A percentile compares a stretch with the other conserved stretches of the same genome.
Conservation (phyloP, 2,329 filamentous ascomycete species). For the Claviceps cyperi region DNA sequence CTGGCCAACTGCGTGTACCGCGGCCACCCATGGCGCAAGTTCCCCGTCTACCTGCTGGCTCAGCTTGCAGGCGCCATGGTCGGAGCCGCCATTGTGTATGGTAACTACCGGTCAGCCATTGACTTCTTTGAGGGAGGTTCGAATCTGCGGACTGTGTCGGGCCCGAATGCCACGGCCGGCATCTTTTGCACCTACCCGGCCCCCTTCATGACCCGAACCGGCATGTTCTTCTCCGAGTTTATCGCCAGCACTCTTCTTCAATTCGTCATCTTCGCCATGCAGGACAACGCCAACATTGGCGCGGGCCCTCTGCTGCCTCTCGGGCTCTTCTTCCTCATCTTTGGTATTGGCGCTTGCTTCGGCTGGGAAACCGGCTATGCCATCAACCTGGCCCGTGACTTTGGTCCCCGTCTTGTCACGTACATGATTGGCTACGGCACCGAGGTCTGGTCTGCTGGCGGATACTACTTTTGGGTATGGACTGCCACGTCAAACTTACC, state of each 20-base stretch:
- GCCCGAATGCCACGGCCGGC: slow-evolving; percentile 46
- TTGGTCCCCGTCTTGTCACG: slow-evolving; percentile 51
- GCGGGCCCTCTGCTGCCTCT: slow-evolving; percentile 43
- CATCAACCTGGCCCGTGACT: slow-evolving; percentile 60
- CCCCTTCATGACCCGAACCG: slow-evolving; percentile 48
- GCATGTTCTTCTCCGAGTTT: slow-evolving; percentile 60
- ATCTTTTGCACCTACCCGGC: slow-evolving; percentile 64
- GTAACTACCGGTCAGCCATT: slow-evolving; percentile 50
- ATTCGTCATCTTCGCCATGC: slow-evolving; percentile 58
- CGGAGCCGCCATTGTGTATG: slow-evolving; percentile 45
- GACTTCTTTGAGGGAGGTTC: slow-evolving; percentile 46
- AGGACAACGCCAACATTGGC: slow-evolving; percentile 41
- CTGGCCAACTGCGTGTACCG: slow-evolving; percentile 55
- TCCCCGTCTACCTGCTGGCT: slow-evolving; percentile 51
- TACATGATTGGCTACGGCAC: slow-evolving; percentile 54
- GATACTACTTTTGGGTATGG: slow-evolving; percentile 59
- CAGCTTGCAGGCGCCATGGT: slow-evolving; percentile 54
- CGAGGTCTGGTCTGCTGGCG: slow-evolving; percentile 51
- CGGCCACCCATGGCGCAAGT: slow-evolving; percentile 52
- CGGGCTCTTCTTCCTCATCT: slow-evolving; percentile 56
- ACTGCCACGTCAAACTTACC: neutral
- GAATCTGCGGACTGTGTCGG: slow-evolving; percentile 45
- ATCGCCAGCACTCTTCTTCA: slow-evolving; percentile 52
- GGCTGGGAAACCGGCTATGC: slow-evolving; percentile 68
- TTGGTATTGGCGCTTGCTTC: slow-evolving; percentile 58